Evolutionary conservation across 2,329 filamentous ascomycete genomes (phyloP).

Genomic region (Pseudocercospora fijiensis): DNA sequence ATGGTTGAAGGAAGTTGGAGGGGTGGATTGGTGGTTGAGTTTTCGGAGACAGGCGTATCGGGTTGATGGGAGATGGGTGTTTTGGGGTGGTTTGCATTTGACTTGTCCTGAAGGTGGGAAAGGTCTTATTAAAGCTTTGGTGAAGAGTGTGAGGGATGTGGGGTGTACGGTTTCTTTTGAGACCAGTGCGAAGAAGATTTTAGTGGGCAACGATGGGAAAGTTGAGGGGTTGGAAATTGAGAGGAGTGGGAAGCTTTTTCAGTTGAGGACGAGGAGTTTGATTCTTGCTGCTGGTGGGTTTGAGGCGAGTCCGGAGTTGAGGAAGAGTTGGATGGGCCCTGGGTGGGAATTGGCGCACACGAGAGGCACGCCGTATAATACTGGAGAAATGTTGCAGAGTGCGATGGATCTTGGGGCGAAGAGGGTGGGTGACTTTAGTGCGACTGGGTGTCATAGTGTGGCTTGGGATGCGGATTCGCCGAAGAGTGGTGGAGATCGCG

Average conservation of each 20-base stretch:
- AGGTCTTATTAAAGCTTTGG: slow-evolving; percentile 55
- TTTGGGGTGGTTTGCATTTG: slow-evolving; percentile 66
- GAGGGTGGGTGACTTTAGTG: slow-evolving; percentile 53
- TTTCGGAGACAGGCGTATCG: slow-evolving; percentile 67
- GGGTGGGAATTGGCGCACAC: slow-evolving; percentile 64
- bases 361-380: slow-evolving; percentile 65
- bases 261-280: slow-evolving; percentile 44
- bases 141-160: slow-evolving; percentile 44
- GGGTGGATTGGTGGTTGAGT: slow-evolving; percentile 48
- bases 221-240: slow-evolving; percentile 40
- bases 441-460: slow-evolving; percentile 64
- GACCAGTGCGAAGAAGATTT: slow-evolving; percentile 47
- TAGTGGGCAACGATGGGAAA: slow-evolving; percentile 37
- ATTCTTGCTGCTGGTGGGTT: slow-evolving; percentile 64
- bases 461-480: slow-evolving; percentile 65
- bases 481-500: slow-evolving; percentile 55
- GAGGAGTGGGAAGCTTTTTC: slow-evolving; percentile 27
- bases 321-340: slow-evolving; percentile 56
- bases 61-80: slow-evolving; percentile 60
- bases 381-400: slow-evolving; percentile 57
- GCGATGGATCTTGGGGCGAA: slow-evolving; percentile 56
- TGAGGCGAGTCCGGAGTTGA: slow-evolving; percentile 59
- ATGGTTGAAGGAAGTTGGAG: slow-evolving; percentile 33
- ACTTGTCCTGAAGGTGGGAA: slow-evolving; percentile 61
- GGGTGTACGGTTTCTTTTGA: slow-evolving; percentile 51